Percentiles rank a stretch among this genome's conserved stretches.
Conservation (phyloP, 2,329 filamentous ascomycete species). For the Mariannaea sp. region DNA sequence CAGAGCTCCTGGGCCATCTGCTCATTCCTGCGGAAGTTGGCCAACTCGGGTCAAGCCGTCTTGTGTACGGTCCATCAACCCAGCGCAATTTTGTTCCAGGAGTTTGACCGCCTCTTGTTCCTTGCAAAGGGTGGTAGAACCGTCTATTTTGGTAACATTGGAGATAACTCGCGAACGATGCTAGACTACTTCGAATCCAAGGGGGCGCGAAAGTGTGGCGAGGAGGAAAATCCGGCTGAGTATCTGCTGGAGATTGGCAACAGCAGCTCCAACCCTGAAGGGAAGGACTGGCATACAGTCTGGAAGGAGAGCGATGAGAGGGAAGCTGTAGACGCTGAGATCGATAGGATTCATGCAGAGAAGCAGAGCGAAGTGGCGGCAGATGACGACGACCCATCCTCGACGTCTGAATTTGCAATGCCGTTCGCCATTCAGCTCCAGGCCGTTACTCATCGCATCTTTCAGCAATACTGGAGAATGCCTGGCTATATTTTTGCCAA, state of each 20-base stretch:
- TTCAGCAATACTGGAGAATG: slow-evolving; percentile 84
- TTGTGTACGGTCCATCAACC: slow-evolving; percentile 63
- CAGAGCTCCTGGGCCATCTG: slow-evolving; percentile 69
- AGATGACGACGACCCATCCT: slow-evolving; percentile 21
- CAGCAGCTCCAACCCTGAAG: slow-evolving; percentile 44
- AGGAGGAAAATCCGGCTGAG: slow-evolving; percentile 74
- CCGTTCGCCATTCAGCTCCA: slow-evolving; percentile 69
- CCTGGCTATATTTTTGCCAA: slow-evolving; percentile 81
- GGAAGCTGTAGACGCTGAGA: slow-evolving; percentile 60
- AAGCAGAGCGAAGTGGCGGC: slow-evolving; percentile 37
- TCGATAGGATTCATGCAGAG: slow-evolving; percentile 64
- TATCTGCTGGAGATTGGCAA: slow-evolving; percentile 69
- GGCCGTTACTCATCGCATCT: slow-evolving; percentile 59
- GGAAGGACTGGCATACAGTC: slow-evolving; percentile 68
- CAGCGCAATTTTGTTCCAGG: slow-evolving; percentile 56
- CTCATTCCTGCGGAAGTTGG: slow-evolving; percentile 64
- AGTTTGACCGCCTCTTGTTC: slow-evolving; percentile 66
- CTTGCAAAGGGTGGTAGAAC: slow-evolving; percentile 68
- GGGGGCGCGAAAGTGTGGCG: slow-evolving; percentile 62
- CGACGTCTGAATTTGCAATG: slow-evolving; percentile 65
- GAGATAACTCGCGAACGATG: slow-evolving; percentile 60
- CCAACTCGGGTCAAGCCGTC: slow-evolving; percentile 57
- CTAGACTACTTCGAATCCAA: slow-evolving; percentile 68
- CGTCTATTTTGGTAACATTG: slow-evolving; percentile 72
- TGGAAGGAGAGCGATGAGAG: slow-evolving; percentile 64